A percentile compares a stretch with the other conserved stretches of the same genome.
Conservation (phyloP, 2,329 filamentous ascomycete genomes). For the Cladophialophora immunda region DNA sequence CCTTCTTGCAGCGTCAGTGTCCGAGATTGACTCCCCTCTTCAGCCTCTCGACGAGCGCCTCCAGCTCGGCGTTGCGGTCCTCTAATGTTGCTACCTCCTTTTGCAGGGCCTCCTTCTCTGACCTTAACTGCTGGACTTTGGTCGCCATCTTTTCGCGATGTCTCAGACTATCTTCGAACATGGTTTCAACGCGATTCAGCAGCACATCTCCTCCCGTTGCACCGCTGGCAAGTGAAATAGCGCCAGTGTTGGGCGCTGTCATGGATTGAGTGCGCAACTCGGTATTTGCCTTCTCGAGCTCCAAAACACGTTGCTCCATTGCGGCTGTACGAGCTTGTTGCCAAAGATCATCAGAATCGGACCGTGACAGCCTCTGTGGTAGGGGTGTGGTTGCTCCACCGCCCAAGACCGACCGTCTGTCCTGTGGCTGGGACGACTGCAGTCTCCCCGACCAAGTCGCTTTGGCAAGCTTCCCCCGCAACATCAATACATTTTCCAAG, state of each 20-base stretch:
- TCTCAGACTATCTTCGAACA: conserved; percentile 51
- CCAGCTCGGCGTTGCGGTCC: conserved; percentile 50
- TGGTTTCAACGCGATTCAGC: conserved; percentile 49
- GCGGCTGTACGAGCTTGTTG: conserved; percentile 53
- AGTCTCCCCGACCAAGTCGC: conserved; percentile 47
- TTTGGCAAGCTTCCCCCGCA: conserved; percentile 52
- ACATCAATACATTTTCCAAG: conserved; percentile 50
- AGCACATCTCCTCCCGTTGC: conserved; percentile 2
- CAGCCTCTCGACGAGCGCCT: conserved; percentile 55
- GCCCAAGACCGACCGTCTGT: conserved; percentile 33
- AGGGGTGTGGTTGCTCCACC: conserved; percentile 36
- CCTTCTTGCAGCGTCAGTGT: conserved; percentile 6
- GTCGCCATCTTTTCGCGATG: conserved; percentile 50
- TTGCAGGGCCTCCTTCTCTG: conserved; percentile 52
- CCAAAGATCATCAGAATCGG: conserved; percentile 50
- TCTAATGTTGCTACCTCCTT: conserved; percentile 50
- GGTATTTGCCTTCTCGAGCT: conserved; percentile 52
- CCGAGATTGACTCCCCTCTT: conserved; percentile 46
- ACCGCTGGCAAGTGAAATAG: neutral
- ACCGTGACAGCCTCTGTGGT: conserved; percentile 41
- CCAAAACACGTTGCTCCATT: conserved; percentile 53
- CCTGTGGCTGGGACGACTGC: conserved; percentile 10
- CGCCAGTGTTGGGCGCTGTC: neutral
- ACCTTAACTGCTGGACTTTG: conserved; percentile 49
- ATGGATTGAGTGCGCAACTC: conserved; percentile 45